A percentile compares a stretch with the other conserved stretches of the same genome.
phyloP scores from a whole-genome alignment of 192 early-diverging fungal genomes.

The Backusella liffmaniae region DNA sequence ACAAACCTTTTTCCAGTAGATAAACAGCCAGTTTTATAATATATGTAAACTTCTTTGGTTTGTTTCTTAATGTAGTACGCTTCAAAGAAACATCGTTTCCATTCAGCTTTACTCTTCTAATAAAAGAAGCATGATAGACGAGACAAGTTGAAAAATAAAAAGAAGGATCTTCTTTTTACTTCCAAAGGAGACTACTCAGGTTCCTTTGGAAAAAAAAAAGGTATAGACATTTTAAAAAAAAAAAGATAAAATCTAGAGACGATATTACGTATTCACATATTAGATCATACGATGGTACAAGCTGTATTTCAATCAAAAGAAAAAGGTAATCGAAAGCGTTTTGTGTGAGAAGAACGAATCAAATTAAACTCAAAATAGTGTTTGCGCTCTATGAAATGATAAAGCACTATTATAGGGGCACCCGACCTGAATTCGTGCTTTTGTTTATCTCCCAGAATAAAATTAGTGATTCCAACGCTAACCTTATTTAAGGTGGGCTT shows the following conservation, averaged over 20 bases:
- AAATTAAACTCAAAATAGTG: slow-evolving; percentile 16
- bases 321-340: slow-evolving; percentile 32
- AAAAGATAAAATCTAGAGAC: slow-evolving; percentile 72
- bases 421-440: slow-evolving; percentile 39
- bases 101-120: background rate
- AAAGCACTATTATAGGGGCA: slow-evolving; percentile 27
- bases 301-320: slow-evolving; percentile 72
- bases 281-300: slow-evolving; percentile 74
- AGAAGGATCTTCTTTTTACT: background rate
- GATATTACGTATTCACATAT: slow-evolving; percentile 76
- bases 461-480: slow-evolving; percentile 39
- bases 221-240: slow-evolving; percentile 18
- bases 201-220: background rate
- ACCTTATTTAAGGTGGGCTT: slow-evolving; percentile 50
- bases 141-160: background rate
- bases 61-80: background rate
- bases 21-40: background rate
- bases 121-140: background rate
- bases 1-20: background rate
- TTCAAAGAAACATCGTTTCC: background rate
- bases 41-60: background rate
- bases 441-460: slow-evolving; percentile 50
- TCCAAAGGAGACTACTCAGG: too few relatives aligned
- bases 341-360: background rate
- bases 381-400: slow-evolving; percentile 33